A percentile compares a stretch with the other conserved stretches of the same genome.
Evolutionary conservation across 2,329 filamentous ascomycete species (phyloP).

Genomic region (Aspergillus ruber): DNA sequence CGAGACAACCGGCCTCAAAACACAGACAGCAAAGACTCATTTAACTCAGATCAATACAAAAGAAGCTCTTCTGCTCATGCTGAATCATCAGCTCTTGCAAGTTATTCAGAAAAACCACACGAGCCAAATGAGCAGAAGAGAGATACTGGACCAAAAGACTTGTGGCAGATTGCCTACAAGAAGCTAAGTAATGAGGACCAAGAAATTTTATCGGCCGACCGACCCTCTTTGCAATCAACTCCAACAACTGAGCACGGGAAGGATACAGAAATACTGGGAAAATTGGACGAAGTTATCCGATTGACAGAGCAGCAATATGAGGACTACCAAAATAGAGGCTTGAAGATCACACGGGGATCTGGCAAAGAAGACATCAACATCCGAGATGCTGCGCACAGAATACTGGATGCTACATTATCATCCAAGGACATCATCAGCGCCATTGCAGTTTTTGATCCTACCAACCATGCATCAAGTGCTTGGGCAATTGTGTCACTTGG

Average conservation of each 20-base stretch:
- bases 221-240: neutral
- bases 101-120: no score
- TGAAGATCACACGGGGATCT: neutral
- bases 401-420: constrained; percentile 9
- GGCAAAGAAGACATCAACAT: constrained; percentile 5
- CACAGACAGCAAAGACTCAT: no score
- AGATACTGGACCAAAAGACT: no score
- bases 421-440: constrained; percentile 10
- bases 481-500: constrained; percentile 14
- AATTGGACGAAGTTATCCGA: constrained; percentile 6
- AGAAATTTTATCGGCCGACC: constrained; percentile 2
- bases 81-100: no score
- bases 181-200: constrained; percentile 6
- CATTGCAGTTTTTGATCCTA: constrained; percentile 9
- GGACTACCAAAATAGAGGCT: constrained; percentile 4
- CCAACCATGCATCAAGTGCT: constrained; percentile 10
- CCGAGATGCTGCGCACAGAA: constrained; percentile 4
- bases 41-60: no score
- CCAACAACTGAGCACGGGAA: neutral
- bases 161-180: constrained; percentile 12
- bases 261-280: neutral
- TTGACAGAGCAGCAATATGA: constrained; percentile 9
- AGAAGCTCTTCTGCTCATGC: no score
- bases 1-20: no score
- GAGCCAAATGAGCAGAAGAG: no score